Evolutionary conservation across 495 filamentous ascomycete species (phyloP).

Genomic region (Aspergillus indologenus): DNA sequence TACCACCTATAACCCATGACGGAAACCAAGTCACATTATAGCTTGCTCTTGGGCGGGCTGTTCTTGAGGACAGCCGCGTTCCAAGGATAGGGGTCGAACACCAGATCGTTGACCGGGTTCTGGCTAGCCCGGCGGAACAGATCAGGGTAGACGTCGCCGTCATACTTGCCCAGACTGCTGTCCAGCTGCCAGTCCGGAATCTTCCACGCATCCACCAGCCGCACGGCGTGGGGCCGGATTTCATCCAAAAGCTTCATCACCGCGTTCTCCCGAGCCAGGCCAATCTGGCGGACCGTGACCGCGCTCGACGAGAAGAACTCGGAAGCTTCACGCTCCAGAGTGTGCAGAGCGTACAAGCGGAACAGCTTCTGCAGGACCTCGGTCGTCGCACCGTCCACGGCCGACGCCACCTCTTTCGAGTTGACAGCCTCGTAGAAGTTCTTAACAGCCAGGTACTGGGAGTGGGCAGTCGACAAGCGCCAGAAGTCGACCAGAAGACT

Average conservation of each 20-base stretch:
- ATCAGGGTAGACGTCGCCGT: slow-evolving; percentile 68
- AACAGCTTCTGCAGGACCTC: slow-evolving; percentile 59
- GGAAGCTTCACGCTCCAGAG: slow-evolving; percentile 59
- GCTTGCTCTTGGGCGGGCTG: slow-evolving; percentile 36
- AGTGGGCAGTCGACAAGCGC: slow-evolving; percentile 64
- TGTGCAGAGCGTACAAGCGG: slow-evolving; percentile 62
- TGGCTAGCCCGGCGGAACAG: slow-evolving; percentile 63
- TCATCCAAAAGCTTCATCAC: slow-evolving; percentile 64
- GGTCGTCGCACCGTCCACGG: slow-evolving; percentile 52
- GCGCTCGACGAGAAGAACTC: slow-evolving; percentile 66
- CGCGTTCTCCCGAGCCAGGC: slow-evolving; percentile 54
- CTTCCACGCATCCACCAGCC: slow-evolving; percentile 63
- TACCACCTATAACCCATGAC: background rate
- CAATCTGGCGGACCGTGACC: slow-evolving; percentile 62
- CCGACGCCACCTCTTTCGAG: slow-evolving; percentile 38
- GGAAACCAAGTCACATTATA: slow-evolving; percentile 18
- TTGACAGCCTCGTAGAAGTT: slow-evolving; percentile 68
- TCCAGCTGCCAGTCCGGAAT: slow-evolving; percentile 71
- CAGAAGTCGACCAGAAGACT: slow-evolving; percentile 70
- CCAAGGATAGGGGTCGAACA: slow-evolving; percentile 66
- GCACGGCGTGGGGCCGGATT: slow-evolving; percentile 64
- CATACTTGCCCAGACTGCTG: slow-evolving; percentile 58
- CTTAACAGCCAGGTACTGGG: slow-evolving; percentile 66
- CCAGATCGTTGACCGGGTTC: slow-evolving; percentile 65
- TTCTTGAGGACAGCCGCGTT: slow-evolving; percentile 58